Conservation (phyloP, 192 early-diverging fungal species). For the Backusella tuberculispora region DNA sequence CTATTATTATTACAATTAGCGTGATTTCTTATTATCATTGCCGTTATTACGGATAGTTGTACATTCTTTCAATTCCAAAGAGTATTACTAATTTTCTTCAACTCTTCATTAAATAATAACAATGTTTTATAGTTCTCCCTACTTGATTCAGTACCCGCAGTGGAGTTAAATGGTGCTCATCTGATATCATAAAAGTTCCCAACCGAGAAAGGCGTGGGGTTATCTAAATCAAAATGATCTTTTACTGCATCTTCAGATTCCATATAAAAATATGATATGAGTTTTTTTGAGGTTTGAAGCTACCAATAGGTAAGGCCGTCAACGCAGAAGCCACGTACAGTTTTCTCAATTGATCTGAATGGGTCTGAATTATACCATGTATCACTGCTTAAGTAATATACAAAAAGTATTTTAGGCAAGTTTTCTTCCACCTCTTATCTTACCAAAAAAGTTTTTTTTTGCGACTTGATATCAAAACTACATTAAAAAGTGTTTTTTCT, state of each 20-base stretch:
- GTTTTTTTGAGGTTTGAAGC: conserved; percentile 49
- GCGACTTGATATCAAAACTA: conserved; percentile 41
- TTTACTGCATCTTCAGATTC: conserved; percentile 52
- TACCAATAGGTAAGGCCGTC: conserved; percentile 58
- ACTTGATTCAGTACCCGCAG: conserved; percentile 2
- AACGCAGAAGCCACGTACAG: conserved; percentile 51
- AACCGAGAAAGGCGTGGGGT: conserved; percentile 49
- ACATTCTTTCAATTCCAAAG: too few species aligned
- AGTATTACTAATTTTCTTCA: neutral
- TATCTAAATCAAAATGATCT: conserved; percentile 47
- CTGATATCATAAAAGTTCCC: conserved; percentile 66
- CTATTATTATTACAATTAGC: too few species aligned
- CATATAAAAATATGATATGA: conserved; percentile 56
- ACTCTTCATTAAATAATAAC: neutral
- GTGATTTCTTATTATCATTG: too few species aligned
- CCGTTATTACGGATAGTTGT: too few species aligned
- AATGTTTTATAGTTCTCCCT: neutral
- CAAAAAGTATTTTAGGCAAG: neutral
- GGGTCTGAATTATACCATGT: conserved; percentile 52
- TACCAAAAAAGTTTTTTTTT: conserved; percentile 52
- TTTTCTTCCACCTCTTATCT: neutral
- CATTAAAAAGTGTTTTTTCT: conserved; percentile 44
- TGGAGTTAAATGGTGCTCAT: conserved; percentile 58
- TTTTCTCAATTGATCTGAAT: conserved; percentile 51
- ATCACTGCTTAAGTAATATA: conserved; percentile 37